Evolutionary conservation across 208 protist genomes (phyloP), one percentile per base, ranked within the genome.

Genomic region (Herpetomonas muscarum): DNA sequence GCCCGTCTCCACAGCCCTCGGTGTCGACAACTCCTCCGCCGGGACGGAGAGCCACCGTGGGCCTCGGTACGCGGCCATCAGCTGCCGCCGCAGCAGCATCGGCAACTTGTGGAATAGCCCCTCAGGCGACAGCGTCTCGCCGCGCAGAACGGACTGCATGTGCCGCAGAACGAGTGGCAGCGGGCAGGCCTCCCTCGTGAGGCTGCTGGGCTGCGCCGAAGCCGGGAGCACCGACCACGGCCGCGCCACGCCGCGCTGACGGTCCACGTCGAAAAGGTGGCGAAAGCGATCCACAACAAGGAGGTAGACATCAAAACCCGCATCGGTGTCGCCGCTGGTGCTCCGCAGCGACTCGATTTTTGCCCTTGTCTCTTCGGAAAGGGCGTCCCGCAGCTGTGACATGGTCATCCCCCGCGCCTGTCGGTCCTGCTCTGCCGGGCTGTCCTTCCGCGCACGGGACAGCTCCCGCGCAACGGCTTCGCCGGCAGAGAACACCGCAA

Each of bases 271-370:
- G 60, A 89, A 96, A 17, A 87, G 24, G 65, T 93, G 84, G 13
- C 86, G 80, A 32, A 93, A 62, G 22, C 90, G 77, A 58, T 96
- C 90, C 55, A 91, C 81, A 34, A 92, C 32, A 15, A 96, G 58
- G 47, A 95, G 44, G 41, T 55, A 44, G 36, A 19, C 34, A 56
- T 45, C 51, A 2, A 36, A 9, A 56, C 22, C 9, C 47, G n/a
- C 21, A 5, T 3, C 24, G 28, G 21, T 19, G n/a, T n/a, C n/a
- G n/a, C n/a, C n/a, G n/a, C n/a, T n/a, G n/a, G n/a, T n/a, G n/a
- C n/a, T n/a, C n/a, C n/a, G n/a, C n/a, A n/a, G n/a, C n/a, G n/a
- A n/a, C n/a, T n/a, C n/a, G n/a, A n/a, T n/a, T n/a, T n/a, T n/a
- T n/a, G n/a, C n/a, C n/a, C n/a, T n/a, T n/a, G n/a, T n/a, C n/a